Conservation (phyloP, 1,139 yeast species). For the Yamadazyma aaseri region DNA sequence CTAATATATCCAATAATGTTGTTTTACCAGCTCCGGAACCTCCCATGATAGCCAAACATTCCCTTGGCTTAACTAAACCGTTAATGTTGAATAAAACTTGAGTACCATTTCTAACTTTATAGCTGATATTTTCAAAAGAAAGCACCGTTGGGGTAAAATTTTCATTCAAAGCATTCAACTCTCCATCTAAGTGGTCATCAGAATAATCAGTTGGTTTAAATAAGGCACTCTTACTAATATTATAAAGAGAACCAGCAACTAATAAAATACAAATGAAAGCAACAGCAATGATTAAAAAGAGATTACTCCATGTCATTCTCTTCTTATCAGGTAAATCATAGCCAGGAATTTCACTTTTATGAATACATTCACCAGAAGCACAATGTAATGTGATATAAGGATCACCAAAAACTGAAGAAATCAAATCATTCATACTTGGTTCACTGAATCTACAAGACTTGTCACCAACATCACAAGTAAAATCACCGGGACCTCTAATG, state of each 20-base stretch:
- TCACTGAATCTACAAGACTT: constrained; percentile 78
- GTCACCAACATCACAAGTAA: constrained; percentile 66
- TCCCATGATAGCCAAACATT: constrained; percentile 94
- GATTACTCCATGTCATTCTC: constrained; percentile 46
- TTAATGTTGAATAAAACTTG: constrained; percentile 59
- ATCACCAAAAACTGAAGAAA: constrained; percentile 89
- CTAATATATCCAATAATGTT: constrained; percentile 84
- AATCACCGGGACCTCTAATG: constrained; percentile 90
- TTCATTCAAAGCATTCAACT: constrained; percentile 43
- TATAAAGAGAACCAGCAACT: constrained; percentile 46
- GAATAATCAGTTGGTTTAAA: constrained; percentile 38
- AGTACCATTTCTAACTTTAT: constrained; percentile 52
- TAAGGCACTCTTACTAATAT: constrained; percentile 62
- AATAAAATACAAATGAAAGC: constrained; percentile 37
- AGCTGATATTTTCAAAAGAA: constrained; percentile 70
- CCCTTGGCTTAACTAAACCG: constrained; percentile 83
- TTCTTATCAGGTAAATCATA: constrained; percentile 66
- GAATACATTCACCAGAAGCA: constrained; percentile 85
- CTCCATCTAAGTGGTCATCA: constrained; percentile 30
- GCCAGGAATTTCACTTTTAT: constrained; percentile 90
- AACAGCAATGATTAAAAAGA: constrained; percentile 52
- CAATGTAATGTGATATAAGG: constrained; percentile 80
- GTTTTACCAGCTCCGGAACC: constrained; percentile 99
- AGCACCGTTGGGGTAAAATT: constrained; percentile 74
- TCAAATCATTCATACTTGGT: constrained; percentile 93